phyloP scores from a whole-genome alignment of 305 asterid species.

The Fraxinus latifolia region DNA sequence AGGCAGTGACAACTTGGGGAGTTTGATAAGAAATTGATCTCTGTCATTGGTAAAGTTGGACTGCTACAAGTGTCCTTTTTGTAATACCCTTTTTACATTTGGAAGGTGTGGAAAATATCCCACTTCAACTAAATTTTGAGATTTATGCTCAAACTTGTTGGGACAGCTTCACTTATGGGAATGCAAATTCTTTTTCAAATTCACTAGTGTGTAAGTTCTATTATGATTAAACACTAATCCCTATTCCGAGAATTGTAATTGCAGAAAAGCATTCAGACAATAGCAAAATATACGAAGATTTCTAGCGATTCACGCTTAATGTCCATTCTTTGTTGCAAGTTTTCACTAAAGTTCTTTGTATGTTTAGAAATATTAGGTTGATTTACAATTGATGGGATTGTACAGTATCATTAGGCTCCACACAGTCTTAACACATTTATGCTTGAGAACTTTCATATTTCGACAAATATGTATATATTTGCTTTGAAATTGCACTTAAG shows the following conservation, averaged over 20 bases:
- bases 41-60: slow-evolving; percentile 35
- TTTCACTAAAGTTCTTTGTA: background rate
- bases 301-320: background rate
- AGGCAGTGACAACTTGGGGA: slow-evolving; percentile 48
- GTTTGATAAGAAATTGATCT: slow-evolving; percentile 29
- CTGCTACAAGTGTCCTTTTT: slow-evolving; percentile 24
- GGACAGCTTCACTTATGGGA: background rate
- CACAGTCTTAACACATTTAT: background rate
- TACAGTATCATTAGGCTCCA: background rate
- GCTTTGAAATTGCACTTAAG: background rate
- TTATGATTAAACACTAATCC: background rate
- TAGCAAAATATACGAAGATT: background rate
- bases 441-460: background rate
- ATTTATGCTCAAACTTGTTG: background rate
- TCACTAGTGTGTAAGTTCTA: background rate
- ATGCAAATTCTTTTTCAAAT: background rate
- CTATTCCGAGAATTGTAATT: background rate
- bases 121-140: slow-evolving; percentile 20
- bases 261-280: background rate
- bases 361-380: background rate
- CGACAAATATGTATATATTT: background rate
- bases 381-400: background rate
- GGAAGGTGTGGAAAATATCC: slow-evolving; percentile 25
- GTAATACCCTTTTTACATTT: background rate
- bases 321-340: background rate